A percentile compares a stretch with the other conserved stretches of the same genome.
Conservation (phyloP, 495 filamentous ascomycete species). For the Neurospora sp. region DNA sequence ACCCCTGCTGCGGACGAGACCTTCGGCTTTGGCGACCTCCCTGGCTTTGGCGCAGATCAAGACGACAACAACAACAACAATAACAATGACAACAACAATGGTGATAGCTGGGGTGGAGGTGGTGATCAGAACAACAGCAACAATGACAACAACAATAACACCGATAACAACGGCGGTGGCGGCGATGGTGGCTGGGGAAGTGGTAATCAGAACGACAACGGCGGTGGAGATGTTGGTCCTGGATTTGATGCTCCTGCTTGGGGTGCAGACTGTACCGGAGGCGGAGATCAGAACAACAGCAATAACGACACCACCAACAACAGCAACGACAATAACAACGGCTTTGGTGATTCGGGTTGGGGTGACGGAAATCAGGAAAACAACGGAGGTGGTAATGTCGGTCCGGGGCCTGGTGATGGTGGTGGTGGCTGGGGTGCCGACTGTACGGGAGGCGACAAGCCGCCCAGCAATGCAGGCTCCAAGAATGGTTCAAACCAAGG, state of each 20-base stretch:
- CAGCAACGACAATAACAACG: neutral
- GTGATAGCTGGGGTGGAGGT: neutral
- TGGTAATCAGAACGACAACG: neutral
- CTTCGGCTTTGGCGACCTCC: neutral
- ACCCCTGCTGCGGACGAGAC: neutral
- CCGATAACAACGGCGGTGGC: neutral
- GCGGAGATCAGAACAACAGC: neutral
- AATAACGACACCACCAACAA: neutral
- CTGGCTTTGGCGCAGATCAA: neutral
- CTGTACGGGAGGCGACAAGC: neutral
- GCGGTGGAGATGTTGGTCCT: neutral
- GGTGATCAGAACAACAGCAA: neutral
- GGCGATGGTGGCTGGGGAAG: neutral
- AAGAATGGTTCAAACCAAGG: neutral
- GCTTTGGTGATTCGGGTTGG: neutral
- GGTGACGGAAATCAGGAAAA: neutral
- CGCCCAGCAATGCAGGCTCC: neutral
- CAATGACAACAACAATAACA: neutral
- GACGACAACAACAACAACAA: neutral
- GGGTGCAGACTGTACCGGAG: neutral
- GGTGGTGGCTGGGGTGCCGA: neutral
- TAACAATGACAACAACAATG: neutral
- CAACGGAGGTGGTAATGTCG: neutral
- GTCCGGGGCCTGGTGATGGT: neutral
- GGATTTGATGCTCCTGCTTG: neutral